These are phyloP conservation scores for Pichia insulana DNA, from an alignment of 805 yeast species.

Conservation along the genomic window DNA sequence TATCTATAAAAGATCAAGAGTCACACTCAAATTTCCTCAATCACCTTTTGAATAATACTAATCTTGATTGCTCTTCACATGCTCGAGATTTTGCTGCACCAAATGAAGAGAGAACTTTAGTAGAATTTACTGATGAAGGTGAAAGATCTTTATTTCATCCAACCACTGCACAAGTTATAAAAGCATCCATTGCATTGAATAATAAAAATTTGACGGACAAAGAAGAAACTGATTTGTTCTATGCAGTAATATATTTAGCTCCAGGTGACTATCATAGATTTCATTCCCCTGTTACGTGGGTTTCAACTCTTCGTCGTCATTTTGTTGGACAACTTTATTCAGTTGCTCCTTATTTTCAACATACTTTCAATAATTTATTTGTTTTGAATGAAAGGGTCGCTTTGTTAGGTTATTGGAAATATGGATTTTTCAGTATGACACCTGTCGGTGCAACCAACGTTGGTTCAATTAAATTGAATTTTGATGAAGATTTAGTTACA, in stretches of 20 bases:
- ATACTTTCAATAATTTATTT: slow-evolving; percentile 75
- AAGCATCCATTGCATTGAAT: slow-evolving; percentile 14
- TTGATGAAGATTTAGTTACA: slow-evolving; percentile 83
- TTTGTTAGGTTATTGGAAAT: slow-evolving; percentile 87
- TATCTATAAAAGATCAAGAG: neutral
- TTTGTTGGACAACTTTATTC: slow-evolving; percentile 92
- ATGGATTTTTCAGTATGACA: slow-evolving; percentile 97
- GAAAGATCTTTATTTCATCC: slow-evolving; percentile 43
- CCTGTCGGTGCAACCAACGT: slow-evolving; percentile 99
- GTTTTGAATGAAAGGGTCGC: slow-evolving; percentile 94
- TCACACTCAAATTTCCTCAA: slow-evolving; percentile 10
- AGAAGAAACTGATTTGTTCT: slow-evolving; percentile 57
- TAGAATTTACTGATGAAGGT: slow-evolving; percentile 55
- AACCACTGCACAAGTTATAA: slow-evolving; percentile 20
- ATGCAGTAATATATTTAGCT: slow-evolving; percentile 88
- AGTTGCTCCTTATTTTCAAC: slow-evolving; percentile 95
- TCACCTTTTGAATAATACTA: slow-evolving; percentile 11
- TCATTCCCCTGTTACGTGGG: slow-evolving; percentile 97
- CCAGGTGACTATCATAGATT: slow-evolving; percentile 98
- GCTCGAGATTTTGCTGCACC: neutral
- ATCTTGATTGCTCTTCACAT: slow-evolving; percentile 9
- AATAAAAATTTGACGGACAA: neutral
- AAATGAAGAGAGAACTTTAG: slow-evolving; percentile 5
- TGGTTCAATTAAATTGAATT: slow-evolving; percentile 86
- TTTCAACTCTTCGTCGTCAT: slow-evolving; percentile 84